phyloP scores from a whole-genome alignment of 257 asterid species.

The Coffea canephora region DNA sequence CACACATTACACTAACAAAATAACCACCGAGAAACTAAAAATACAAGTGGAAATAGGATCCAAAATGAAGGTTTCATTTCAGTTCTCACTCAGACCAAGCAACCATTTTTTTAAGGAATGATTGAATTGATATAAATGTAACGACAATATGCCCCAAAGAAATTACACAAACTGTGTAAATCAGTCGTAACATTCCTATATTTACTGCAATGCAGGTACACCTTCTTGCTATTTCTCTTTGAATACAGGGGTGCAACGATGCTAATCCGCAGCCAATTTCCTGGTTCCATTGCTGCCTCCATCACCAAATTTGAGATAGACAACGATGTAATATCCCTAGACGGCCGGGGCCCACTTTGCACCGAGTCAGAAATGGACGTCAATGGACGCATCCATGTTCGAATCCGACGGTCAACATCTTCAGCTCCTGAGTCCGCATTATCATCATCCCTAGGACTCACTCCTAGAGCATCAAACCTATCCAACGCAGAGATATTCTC shows the following conservation, averaged over 20 bases:
- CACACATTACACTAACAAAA: background rate
- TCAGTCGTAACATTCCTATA: background rate
- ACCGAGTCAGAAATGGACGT: constrained; percentile 61
- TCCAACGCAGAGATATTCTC: constrained; percentile 65
- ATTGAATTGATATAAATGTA: background rate
- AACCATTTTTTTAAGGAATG: too few species aligned
- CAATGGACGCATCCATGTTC: constrained; percentile 53
- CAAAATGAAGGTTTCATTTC: background rate
- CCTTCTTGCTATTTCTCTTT: constrained; percentile 62
- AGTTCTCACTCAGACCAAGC: background rate
- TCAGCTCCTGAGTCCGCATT: constrained; percentile 37
- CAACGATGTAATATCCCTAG: constrained; percentile 64
- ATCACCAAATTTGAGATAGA: constrained; percentile 57
- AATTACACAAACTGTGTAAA: background rate
- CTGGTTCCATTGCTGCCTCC: constrained; percentile 60
- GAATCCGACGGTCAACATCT: constrained; percentile 66
- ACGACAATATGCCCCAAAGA: background rate
- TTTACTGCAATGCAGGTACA: constrained; percentile 48
- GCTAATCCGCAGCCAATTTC: constrained; percentile 54
- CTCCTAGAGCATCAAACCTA: constrained; percentile 65
- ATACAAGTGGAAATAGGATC: background rate
- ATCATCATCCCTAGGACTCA: constrained; percentile 54
- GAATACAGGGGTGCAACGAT: constrained; percentile 69
- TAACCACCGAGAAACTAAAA: too few species aligned
- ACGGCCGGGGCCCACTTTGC: constrained; percentile 68